Base-by-base conservation (phyloP, 352 stramenopile genomes). In the Phytopythium delawarense region DNA sequence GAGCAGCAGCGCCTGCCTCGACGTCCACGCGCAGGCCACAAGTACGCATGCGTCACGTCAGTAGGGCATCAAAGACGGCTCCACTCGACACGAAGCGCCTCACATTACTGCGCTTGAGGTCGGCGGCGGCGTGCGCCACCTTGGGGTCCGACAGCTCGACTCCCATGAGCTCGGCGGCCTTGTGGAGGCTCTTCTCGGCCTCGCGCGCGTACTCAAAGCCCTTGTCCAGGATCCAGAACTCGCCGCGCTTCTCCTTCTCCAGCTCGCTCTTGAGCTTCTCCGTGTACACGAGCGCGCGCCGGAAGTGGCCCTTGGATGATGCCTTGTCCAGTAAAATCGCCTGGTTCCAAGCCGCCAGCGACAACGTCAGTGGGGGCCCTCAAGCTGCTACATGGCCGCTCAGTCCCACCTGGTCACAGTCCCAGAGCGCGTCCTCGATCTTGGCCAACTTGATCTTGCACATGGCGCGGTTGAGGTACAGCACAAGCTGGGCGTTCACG, bases 201-300 rank as follows among this genome's bases (percentile, higher is more conserved):
- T 93, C 84, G 20, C 58, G 64, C 7, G 67, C 70, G 61, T 76
- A 95, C 69, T 95, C 80, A 48, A 81, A 91, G 28, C 79, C 86
- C 58, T 93, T 93, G 62, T 95, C 86, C 32, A 95, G 72, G 54
- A 95, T 91, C 86, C 86, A 95, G 39, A 95, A 95, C 56, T 95
- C 81, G 61, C 81, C 79, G 28, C 79, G 79, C 56, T 84, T 74
- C 61, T 95, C 86, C 48, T 95, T 95, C 25, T 84, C 82, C 0
- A 95, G 63, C 63, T 95, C 86, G 15, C 65, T 66, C 57, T 91
- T 91, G 42, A 95, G 69, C 57, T 95, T 95, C 59, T 92, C 84
- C 18, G 79, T 87, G 58, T 79, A 95, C 18, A 93, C 86, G 16
- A 95, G 70, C 9, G 74, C 79, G 23, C 84, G 84, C 50, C 86